phyloP scores from a whole-genome alignment of 2,329 filamentous ascomycete genomes.

The Pyricularia sp. region DNA sequence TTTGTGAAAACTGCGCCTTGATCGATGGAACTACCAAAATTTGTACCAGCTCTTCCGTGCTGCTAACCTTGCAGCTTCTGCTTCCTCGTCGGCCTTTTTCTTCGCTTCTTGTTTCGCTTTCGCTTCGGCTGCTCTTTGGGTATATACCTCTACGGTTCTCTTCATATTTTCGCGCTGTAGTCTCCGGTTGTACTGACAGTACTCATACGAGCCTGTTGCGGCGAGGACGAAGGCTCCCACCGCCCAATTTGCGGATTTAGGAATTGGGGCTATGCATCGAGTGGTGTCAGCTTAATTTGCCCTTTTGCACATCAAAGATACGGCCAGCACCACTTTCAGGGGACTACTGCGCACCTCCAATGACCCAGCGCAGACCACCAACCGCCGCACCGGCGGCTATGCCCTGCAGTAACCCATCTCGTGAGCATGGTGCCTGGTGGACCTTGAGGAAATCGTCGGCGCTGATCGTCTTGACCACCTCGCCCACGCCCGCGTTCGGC shows the following conservation, averaged over 20 bases:
- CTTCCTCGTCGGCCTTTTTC: constrained; percentile 26
- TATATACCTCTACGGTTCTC: constrained; percentile 70
- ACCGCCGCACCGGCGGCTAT: constrained; percentile 67
- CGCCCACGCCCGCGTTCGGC: constrained; percentile 28
- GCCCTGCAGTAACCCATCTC: constrained; percentile 70
- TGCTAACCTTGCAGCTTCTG: constrained; percentile 14
- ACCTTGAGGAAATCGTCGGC: constrained; percentile 57
- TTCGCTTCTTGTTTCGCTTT: constrained; percentile 8
- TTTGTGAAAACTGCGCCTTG: neutral
- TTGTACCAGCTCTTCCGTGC: constrained; percentile 37
- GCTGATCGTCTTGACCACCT: constrained; percentile 56
- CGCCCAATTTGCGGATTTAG: constrained; percentile 70
- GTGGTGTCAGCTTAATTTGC: neutral
- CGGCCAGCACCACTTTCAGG: neutral
- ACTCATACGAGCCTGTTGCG: constrained; percentile 67
- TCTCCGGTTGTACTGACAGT: constrained; percentile 62
- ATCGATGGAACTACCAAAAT: constrained; percentile 31
- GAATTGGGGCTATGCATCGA: constrained; percentile 38
- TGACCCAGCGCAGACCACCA: constrained; percentile 60
- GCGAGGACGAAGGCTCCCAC: constrained; percentile 61
- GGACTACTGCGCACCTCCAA: constrained; percentile 44
- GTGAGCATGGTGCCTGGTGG: constrained; percentile 69
- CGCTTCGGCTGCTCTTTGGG: constrained; percentile 44
- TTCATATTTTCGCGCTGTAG: constrained; percentile 75
- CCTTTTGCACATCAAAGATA: neutral